Percentiles rank a stretch among this genome's conserved stretches.
Evolutionary conservation across 1,284 basidiomycete species (phyloP).

Genomic region (Trametes hirsuta): DNA sequence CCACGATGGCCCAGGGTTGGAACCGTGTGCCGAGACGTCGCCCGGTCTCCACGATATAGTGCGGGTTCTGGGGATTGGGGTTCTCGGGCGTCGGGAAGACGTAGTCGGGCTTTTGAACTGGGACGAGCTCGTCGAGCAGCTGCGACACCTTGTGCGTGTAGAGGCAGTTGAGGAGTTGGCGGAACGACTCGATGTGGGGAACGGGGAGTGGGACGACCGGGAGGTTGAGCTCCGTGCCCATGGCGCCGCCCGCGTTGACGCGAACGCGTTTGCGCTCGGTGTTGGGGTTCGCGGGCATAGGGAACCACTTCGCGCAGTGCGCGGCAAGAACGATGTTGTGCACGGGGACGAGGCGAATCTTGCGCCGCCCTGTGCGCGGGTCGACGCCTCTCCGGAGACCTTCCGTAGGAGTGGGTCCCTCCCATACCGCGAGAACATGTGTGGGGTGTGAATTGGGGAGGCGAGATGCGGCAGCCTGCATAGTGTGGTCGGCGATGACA

Average conservation of each 20-base stretch:
- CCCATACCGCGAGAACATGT: slow-evolving; percentile 56
- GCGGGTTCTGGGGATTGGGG: slow-evolving; percentile 20
- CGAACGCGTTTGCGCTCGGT: slow-evolving; percentile 35
- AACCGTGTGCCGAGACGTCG: slow-evolving; percentile 34
- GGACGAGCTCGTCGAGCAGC: slow-evolving; percentile 56
- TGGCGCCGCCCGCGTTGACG: slow-evolving; percentile 5
- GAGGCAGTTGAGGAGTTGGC: slow-evolving; percentile 60
- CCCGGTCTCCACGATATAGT: slow-evolving; percentile 31
- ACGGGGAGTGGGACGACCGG: slow-evolving; percentile 67
- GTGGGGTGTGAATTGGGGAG: slow-evolving; percentile 47
- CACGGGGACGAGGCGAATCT: slow-evolving; percentile 51
- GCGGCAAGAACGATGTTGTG: slow-evolving; percentile 57
- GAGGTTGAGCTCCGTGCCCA: slow-evolving; percentile 45
- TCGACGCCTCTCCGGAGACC: neutral
- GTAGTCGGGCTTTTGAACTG: slow-evolving; percentile 39
- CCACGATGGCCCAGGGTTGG: slow-evolving; percentile 40
- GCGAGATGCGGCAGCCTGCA: slow-evolving; percentile 4
- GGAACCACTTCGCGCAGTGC: slow-evolving; percentile 51
- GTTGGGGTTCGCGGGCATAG: slow-evolving; percentile 43
- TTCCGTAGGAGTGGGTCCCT: slow-evolving; percentile 15
- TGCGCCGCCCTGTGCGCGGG: slow-evolving; percentile 22
- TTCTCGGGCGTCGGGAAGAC: slow-evolving; percentile 13
- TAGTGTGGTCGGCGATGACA: slow-evolving; percentile 24
- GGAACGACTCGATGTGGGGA: slow-evolving; percentile 66
- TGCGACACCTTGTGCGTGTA: slow-evolving; percentile 58